Conservation (phyloP, 2,329 filamentous ascomycete species). For the Eurotiales sp. region DNA sequence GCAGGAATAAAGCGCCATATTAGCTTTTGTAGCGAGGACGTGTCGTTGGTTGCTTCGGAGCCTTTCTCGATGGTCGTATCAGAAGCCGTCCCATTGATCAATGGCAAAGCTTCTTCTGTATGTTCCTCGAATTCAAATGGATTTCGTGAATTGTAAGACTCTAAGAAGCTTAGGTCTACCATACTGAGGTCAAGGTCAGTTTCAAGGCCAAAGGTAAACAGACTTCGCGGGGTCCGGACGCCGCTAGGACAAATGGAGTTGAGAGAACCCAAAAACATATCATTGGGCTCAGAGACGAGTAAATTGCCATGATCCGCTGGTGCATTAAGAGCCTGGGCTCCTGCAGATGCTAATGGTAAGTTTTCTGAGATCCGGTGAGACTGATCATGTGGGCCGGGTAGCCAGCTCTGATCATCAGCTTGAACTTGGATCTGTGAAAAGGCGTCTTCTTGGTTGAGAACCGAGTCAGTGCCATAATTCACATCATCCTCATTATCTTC, state of each 20-base stretch:
- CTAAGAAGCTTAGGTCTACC: constrained; percentile 30
- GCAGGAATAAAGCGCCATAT: constrained; percentile 31
- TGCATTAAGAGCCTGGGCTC: not conserved
- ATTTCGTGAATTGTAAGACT: constrained; percentile 28
- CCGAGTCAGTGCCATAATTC: not conserved
- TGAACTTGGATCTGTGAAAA: not conserved
- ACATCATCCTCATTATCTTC: too few species aligned
- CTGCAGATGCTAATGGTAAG: not conserved
- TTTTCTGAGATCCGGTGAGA: not conserved
- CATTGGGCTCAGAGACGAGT: not conserved
- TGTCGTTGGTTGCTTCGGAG: constrained; percentile 5
- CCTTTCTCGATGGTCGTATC: not conserved
- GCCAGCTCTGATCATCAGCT: not conserved
- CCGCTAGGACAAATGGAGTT: constrained; percentile 5
- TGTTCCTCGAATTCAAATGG: constrained; percentile 25
- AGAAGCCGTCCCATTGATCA: not conserved
- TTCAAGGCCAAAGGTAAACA: constrained; percentile 17
- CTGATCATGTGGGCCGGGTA: not conserved
- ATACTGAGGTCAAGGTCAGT: constrained; percentile 27
- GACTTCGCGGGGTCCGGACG: constrained; percentile 15
- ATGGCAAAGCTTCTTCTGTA: not conserved
- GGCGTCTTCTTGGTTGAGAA: not conserved
- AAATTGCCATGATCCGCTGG: not conserved
- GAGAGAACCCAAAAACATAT: constrained; percentile 2
- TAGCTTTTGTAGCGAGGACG: constrained; percentile 19